Evolutionary conservation across 2,329 filamentous ascomycete species (phyloP), one percentile per base, ranked within the genome.

Genomic region (Arthrocladium fulminans): DNA sequence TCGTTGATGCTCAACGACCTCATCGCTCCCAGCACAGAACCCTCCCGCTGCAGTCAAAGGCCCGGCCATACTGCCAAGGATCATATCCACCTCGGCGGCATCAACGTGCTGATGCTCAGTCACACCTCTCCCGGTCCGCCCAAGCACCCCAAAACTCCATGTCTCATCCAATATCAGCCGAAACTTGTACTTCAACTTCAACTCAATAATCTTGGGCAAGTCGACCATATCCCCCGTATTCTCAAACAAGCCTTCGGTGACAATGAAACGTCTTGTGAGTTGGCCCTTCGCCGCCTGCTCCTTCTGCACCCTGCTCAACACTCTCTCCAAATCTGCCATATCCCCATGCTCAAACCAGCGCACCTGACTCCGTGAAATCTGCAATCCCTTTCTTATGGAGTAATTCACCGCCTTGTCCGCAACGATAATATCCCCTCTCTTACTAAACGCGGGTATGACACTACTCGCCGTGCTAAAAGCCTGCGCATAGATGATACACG

Each of bases 41-140:
- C 92, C 92, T 58, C 94, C 92, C 48, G 89, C 90, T 8, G 87
- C 88, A 62, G 90, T 92, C 30, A 98, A 75, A 13, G 89, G 85
- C 2, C 92, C 90, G 10, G 90, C 83, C 39, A 98, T 79, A 29
- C 88, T 94, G 37, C 94, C 92, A 45, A 97, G 79, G 57, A 98
- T 90, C 88, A 98, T 96, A 70, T 98, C 92, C 43, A 98, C 83
- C 63, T 94, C 86, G 8, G 84, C 80, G 0, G 90, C 82, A 64
- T 97, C 92, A 15, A 98, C 90, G 59, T 97, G 95, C 63, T 97
- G 92, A 4, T 90, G 87, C 71, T 98, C 94, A 0, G 92, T 97
- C 32, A 97, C 75, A 51, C 92, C 92, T 45, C 88, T 83, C 17
- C 92, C 94, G 22, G 88, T 95, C 53, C 88, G 79, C 41, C 92